Base-by-base conservation (phyloP, 1,284 basidiomycete genomes). In the Austropuccinia psidii region DNA sequence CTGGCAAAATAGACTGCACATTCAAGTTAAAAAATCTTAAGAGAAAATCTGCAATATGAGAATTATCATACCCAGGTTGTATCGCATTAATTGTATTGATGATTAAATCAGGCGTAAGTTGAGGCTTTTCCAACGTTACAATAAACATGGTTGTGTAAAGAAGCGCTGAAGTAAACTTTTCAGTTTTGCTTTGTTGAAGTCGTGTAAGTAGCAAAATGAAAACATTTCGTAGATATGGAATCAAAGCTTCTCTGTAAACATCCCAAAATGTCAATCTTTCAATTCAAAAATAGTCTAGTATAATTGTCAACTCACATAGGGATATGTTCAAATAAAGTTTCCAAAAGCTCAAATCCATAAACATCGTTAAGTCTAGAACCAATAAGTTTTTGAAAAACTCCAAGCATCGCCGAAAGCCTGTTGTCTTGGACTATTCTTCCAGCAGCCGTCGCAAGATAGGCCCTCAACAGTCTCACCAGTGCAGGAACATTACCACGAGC, bases 401-500 rank as follows among this genome's bases (percentile, higher is more conserved):
- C 96, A 45, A 98, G 83, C 24, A 98, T 86, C 8, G 87, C 86
- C 37, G 87, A 86, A 24, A 95, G 82, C 79, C 95, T 92, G 0
- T 88, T 88, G 19, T 85, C 83, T 7, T 83, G 84, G n/a, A 89
- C 84, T 82, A 98, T 90, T 75, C 87, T 82, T 0, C 79, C 78
- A 0, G 87, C 85, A 73, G 92, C 93, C 31, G 89, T 86, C 1
- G 84, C 82, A 13, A 99, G 83, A 82, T 93, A 94, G 0, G 93
- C 91, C 75, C 89, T 88, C 70, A 98, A 84, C 9, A 98, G 84
- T 75, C 91, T 88, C 9, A 96, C 93, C 0, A 98, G 85, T 1
- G 93, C 94, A 0, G 95, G 95, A 27, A 98, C 88, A 78, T 90
- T 95, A n/a, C 95, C 95, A 76, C 94, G 89, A 79, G 93, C 90